Conservation (phyloP, 176 grass and related monocot species). For the Carex pumila region DNA sequence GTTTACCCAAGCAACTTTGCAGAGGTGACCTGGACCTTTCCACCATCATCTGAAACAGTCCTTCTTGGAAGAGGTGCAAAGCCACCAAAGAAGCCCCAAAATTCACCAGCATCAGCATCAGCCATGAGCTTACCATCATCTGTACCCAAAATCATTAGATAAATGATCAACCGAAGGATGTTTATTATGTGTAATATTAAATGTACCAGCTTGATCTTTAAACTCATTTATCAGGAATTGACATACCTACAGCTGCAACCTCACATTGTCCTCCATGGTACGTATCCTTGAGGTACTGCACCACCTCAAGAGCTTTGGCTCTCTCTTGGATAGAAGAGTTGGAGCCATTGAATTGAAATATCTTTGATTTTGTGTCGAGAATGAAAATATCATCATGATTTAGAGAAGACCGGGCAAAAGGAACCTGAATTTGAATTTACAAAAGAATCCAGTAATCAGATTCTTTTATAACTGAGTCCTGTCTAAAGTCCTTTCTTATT, state of each 20-base stretch:
- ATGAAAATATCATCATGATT: conserved; percentile 98
- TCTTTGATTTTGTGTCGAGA: conserved; percentile 90
- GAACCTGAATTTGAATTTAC: conserved; percentile 43
- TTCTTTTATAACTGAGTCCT: not conserved
- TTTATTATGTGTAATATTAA: not conserved
- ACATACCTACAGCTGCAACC: conserved; percentile 78
- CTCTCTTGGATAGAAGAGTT: conserved; percentile 98
- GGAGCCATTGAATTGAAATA: conserved; percentile 95
- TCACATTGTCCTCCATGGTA: conserved; percentile 92
- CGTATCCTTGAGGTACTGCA: conserved; percentile 93
- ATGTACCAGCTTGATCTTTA: not conserved
- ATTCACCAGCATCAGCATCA: conserved; percentile 89
- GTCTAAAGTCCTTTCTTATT: not conserved
- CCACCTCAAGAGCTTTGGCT: conserved; percentile 94
- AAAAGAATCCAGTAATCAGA: not conserved
- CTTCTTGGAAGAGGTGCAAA: conserved; percentile 96
- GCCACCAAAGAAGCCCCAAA: conserved; percentile 96
- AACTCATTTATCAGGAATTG: not conserved
- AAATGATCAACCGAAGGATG: conserved; percentile 8
- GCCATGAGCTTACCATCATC: conserved; percentile 98
- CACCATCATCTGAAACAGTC: conserved; percentile 31
- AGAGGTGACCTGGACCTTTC: conserved; percentile 23
- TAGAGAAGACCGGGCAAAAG: conserved; percentile 75
- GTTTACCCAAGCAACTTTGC: conserved; percentile 69
- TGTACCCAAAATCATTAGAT: conserved; percentile 16